phyloP scores from a whole-genome alignment of 352 stramenopile genomes.

The Phytophthora ramorum region DNA sequence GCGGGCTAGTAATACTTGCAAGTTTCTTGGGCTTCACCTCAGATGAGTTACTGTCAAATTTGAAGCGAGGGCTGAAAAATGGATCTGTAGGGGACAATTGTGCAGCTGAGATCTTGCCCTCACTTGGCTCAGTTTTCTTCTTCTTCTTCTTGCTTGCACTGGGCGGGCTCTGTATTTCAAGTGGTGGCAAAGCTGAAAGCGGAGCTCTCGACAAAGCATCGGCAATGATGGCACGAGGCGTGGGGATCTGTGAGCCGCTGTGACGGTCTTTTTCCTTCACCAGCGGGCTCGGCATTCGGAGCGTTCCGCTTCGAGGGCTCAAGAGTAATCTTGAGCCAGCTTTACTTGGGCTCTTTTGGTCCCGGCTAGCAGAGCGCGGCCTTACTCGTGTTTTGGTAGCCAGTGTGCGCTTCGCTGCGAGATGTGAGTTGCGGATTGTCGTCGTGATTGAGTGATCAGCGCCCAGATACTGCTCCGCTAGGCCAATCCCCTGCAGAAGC shows the following conservation, averaged over 20 bases:
- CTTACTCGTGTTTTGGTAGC: slow-evolving; percentile 20
- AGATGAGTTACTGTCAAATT: slow-evolving; percentile 43
- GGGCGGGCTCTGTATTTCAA: slow-evolving; percentile 24
- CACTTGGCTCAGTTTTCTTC: neutral
- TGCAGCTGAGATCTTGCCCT: slow-evolving; percentile 4
- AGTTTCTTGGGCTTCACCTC: slow-evolving; percentile 13
- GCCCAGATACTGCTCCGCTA: slow-evolving; percentile 91
- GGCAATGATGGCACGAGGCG: slow-evolving; percentile 62
- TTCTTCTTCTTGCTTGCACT: slow-evolving; percentile 22
- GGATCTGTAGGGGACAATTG: slow-evolving; percentile 55
- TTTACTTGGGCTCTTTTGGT: slow-evolving; percentile 38
- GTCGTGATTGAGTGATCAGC: slow-evolving; percentile 88
- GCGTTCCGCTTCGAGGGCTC: slow-evolving; percentile 43
- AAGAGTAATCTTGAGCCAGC: slow-evolving; percentile 31
- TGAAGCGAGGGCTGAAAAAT: slow-evolving; percentile 75
- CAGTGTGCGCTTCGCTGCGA: slow-evolving; percentile 81
- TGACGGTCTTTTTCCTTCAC: slow-evolving; percentile 48
- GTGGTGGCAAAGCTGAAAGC: slow-evolving; percentile 47
- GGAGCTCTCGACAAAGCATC: slow-evolving; percentile 54
- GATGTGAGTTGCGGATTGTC: slow-evolving; percentile 91
- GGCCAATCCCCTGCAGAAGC: slow-evolving; percentile 68
- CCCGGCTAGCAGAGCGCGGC: slow-evolving; percentile 32
- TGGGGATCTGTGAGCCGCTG: slow-evolving; percentile 36
- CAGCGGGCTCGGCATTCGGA: slow-evolving; percentile 60
- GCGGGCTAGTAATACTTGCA: slow-evolving; percentile 5